A percentile compares a stretch with the other conserved stretches of the same genome.
phyloP scores from a whole-genome alignment of 176 grass and related monocot species.

The Bolboschoenus planiculmis region DNA sequence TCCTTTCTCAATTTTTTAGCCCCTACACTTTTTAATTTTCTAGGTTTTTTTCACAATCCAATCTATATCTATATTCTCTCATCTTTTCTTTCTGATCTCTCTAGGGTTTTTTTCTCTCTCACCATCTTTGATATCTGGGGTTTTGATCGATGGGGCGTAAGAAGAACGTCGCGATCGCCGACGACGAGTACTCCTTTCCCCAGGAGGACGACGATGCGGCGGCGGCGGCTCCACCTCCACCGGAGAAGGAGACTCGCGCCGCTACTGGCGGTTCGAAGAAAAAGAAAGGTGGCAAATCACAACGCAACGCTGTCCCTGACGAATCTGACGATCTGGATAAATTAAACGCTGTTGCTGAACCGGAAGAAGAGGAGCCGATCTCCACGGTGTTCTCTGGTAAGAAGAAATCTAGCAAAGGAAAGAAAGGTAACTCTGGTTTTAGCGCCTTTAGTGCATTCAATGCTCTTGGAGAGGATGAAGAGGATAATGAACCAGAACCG shows the following conservation, averaged over 20 bases:
- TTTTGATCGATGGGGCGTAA: constrained; percentile 71
- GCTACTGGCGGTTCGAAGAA: constrained; percentile 55
- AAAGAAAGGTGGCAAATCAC: constrained; percentile 56
- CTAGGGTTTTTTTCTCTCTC: not conserved
- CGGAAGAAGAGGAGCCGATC: constrained; percentile 46
- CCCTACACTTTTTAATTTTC: not conserved
- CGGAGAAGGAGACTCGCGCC: constrained; percentile 35
- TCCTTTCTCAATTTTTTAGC: not conserved
- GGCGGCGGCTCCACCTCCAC: constrained; percentile 16
- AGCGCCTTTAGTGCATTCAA: constrained; percentile 60
- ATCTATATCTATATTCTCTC: not conserved
- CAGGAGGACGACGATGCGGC: constrained; percentile 40
- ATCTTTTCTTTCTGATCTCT: not conserved
- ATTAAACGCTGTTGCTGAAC: not conserved
- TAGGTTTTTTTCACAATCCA: not conserved
- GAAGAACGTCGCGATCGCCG: constrained; percentile 79
- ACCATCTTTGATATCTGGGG: not conserved
- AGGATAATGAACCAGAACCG: constrained; percentile 24
- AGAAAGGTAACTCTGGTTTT: constrained; percentile 21
- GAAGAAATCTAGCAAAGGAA: constrained; percentile 84
- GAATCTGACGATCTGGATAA: constrained; percentile 35
- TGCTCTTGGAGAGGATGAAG: constrained; percentile 42
- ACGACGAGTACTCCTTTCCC: constrained; percentile 87
- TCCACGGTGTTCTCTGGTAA: constrained; percentile 74
- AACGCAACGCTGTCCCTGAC: constrained; percentile 21